Evolutionary conservation across 2,329 filamentous ascomycete species (phyloP).

Genomic region (Lasiodiplodia hormozganensis): DNA sequence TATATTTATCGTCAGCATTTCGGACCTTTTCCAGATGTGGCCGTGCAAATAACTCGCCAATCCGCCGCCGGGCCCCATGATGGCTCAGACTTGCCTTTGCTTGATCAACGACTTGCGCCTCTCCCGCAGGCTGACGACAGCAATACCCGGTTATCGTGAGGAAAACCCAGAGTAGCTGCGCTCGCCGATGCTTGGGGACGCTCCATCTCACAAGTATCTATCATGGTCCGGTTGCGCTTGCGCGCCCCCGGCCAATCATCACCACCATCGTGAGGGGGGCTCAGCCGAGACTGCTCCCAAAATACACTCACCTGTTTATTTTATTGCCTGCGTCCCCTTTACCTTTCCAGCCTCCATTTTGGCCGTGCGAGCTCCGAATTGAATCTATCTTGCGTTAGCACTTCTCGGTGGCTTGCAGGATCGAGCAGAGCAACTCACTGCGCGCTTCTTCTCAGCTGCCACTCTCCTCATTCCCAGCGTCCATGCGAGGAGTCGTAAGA

Average conservation of each 20-base stretch:
- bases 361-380: slow-evolving; percentile 53
- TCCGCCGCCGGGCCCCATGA: slow-evolving; percentile 21
- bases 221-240: not conserved
- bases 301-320: slow-evolving; percentile 39
- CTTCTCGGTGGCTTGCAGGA: not conserved
- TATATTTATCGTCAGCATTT: slow-evolving; percentile 28
- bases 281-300: slow-evolving; percentile 15
- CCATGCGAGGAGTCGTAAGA: slow-evolving; percentile 78
- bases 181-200: not conserved
- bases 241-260: slow-evolving; percentile 27
- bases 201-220: slow-evolving; percentile 29
- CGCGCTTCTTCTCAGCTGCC: slow-evolving; percentile 89
- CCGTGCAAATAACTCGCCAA: slow-evolving; percentile 15
- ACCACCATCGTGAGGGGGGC: slow-evolving; percentile 23
- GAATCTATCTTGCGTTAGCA: slow-evolving; percentile 43
- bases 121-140: slow-evolving; percentile 24
- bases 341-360: slow-evolving; percentile 58
- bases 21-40: slow-evolving; percentile 19
- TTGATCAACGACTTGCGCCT: slow-evolving; percentile 29
- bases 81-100: slow-evolving; percentile 32
- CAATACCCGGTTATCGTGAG: slow-evolving; percentile 23
- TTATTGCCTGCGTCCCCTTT: slow-evolving; percentile 55
- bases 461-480: slow-evolving; percentile 74
- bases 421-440: slow-evolving; percentile 62
- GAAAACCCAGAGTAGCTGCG: slow-evolving; percentile 23